These are phyloP conservation scores for Penicillium steckii DNA, from an alignment of 495 filamentous ascomycete species.

Conservation along the genomic window DNA sequence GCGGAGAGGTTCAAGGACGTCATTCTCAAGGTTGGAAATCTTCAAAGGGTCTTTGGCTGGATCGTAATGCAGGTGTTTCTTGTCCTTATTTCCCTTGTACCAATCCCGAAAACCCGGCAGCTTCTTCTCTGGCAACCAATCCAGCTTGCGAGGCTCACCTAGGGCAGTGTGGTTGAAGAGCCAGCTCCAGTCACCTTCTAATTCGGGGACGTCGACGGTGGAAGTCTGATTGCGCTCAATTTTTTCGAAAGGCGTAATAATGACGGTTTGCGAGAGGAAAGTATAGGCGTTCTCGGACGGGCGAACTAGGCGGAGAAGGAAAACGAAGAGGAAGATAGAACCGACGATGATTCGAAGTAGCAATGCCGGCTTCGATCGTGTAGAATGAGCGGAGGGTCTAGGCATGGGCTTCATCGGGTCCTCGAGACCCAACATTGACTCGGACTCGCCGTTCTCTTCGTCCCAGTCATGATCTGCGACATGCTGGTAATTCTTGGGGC, in stretches of 20 bases:
- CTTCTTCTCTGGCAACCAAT: conserved; percentile 23
- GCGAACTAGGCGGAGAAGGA: conserved; percentile 15
- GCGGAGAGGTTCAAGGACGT: conserved; percentile 27
- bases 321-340: neutral
- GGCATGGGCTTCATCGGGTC: neutral
- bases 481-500: conserved; percentile 11
- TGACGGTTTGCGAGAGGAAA: conserved; percentile 22
- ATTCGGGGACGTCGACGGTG: conserved; percentile 9
- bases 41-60: conserved; percentile 36
- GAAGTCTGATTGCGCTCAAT: conserved; percentile 2
- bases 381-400: neutral
- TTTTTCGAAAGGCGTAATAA: conserved; percentile 19
- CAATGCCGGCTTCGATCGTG: neutral
- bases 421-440: conserved; percentile 4
- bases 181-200: conserved; percentile 23
- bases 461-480: conserved; percentile 21
- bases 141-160: conserved; percentile 10
- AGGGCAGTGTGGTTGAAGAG: conserved; percentile 25
- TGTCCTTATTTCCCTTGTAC: conserved; percentile 13
- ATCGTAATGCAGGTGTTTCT: conserved; percentile 29
- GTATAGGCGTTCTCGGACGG: conserved; percentile 15
- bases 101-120: conserved; percentile 29
- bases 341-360: conserved; percentile 8
- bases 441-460: conserved; percentile 6
- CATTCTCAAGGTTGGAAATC: conserved; percentile 39